A percentile compares a stretch with the other conserved stretches of the same genome.
Evolutionary conservation across 1,284 basidiomycete genomes (phyloP).

Genomic region (Moesziomyces aphidis): DNA sequence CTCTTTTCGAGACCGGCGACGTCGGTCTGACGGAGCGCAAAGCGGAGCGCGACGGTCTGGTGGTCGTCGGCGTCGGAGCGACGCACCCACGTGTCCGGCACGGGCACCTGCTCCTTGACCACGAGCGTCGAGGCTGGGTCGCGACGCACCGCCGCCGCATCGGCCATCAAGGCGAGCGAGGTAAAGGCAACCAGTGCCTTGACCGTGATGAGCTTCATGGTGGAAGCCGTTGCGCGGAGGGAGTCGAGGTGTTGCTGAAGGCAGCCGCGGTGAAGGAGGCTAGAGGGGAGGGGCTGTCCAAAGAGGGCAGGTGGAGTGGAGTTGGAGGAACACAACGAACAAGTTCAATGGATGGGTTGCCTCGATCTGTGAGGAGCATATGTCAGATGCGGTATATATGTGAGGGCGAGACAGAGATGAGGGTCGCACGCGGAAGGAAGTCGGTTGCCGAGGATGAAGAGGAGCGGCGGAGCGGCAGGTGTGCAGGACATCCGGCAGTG

Average conservation of each 20-base stretch:
- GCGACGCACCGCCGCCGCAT: constrained; percentile 27
- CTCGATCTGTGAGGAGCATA: constrained; percentile 12
- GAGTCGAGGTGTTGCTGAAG: not conserved
- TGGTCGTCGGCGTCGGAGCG: constrained; percentile 31
- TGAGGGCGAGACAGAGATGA: too few relatives aligned
- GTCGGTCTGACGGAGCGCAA: constrained; percentile 50
- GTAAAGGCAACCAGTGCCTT: constrained; percentile 45
- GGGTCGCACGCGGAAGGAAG: too few relatives aligned
- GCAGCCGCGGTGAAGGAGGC: not conserved
- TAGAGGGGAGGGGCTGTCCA: not conserved
- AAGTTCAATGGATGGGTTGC: constrained; percentile 16
- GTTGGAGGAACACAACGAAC: not conserved
- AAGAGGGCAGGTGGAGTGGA: not conserved
- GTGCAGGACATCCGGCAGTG: too few relatives aligned
- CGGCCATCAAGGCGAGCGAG: constrained; percentile 42
- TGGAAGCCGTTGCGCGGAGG: constrained; percentile 3
- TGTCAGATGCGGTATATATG: constrained; percentile 15
- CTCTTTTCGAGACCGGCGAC: constrained; percentile 37
- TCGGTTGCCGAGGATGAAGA: too few relatives aligned
- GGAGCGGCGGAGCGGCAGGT: too few relatives aligned
- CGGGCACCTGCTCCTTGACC: constrained; percentile 44
- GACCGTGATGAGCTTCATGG: constrained; percentile 34
- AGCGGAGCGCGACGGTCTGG: constrained; percentile 39
- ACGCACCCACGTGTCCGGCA: constrained; percentile 46
- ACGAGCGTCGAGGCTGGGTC: constrained; percentile 13